These are phyloP conservation scores for Diatrype stigma DNA, from an alignment of 2,329 filamentous ascomycete species.

Conservation along the genomic window DNA sequence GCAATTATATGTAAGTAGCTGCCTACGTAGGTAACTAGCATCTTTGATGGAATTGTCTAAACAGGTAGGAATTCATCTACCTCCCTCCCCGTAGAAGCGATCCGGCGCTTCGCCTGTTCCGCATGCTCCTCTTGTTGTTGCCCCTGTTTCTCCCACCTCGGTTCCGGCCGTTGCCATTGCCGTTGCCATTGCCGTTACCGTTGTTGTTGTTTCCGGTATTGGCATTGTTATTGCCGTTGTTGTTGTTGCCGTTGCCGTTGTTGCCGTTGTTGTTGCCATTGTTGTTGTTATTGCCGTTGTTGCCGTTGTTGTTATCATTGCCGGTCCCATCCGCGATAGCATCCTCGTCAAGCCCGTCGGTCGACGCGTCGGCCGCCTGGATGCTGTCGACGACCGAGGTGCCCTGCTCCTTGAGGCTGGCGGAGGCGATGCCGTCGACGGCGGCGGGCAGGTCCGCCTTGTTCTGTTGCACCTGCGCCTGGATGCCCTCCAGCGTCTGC, in stretches of 20 bases:
- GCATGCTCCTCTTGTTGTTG: too few relatives aligned
- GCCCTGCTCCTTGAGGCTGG: constrained; percentile 24
- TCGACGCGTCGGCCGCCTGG: constrained; percentile 11
- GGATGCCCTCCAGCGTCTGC: constrained; percentile 33
- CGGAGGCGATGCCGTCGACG: constrained; percentile 33
- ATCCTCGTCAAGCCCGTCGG: constrained; percentile 6
- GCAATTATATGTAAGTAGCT: too few relatives aligned
- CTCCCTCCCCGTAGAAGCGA: too few relatives aligned
- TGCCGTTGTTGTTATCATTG: constrained; percentile 5
- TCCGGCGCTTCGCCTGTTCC: too few relatives aligned
- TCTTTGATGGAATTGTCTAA: too few relatives aligned
- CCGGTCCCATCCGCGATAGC: neutral
- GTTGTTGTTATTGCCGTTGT: constrained; percentile 7
- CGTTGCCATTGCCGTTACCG: too few relatives aligned
- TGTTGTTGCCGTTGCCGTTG: constrained; percentile 1
- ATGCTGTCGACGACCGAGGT: constrained; percentile 29
- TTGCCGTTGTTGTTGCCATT: constrained; percentile 5
- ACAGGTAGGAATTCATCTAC: too few relatives aligned
- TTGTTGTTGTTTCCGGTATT: too few relatives aligned
- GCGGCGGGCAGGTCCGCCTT: constrained; percentile 36
- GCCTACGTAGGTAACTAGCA: too few relatives aligned
- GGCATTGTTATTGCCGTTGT: constrained; percentile 5
- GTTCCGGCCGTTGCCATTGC: too few relatives aligned
- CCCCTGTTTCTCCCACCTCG: too few relatives aligned
- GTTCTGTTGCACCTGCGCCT: constrained; percentile 37